Percentiles rank a stretch among this genome's conserved stretches.
phyloP scores from a whole-genome alignment of 31 red algal genomes.

The Odonthalia washingtoniensis region DNA sequence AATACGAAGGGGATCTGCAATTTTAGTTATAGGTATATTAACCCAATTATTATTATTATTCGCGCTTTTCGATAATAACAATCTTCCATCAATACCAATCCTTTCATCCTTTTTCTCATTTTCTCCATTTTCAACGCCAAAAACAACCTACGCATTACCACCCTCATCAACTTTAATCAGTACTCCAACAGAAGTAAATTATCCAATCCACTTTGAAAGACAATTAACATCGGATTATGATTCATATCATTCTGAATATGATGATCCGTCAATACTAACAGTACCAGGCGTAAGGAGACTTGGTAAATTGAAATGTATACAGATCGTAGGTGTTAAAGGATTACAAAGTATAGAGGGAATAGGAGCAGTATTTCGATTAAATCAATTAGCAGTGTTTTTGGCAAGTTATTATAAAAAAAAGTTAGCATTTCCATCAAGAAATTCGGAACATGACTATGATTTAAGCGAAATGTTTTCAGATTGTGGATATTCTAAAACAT shows the following conservation, averaged over 20 bases:
- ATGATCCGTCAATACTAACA: too few species aligned
- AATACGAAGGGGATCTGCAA: not conserved
- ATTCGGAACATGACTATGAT: slow-evolving; percentile 11
- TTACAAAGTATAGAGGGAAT: slow-evolving; percentile 38
- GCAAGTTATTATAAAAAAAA: slow-evolving; percentile 12
- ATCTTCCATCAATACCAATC: not conserved
- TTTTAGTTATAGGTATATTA: not conserved
- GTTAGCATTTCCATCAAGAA: slow-evolving; percentile 15
- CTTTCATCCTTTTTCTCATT: too few species aligned
- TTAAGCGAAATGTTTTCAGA: slow-evolving; percentile 28
- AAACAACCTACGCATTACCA: too few species aligned
- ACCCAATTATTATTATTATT: not conserved
- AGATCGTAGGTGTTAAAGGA: not conserved
- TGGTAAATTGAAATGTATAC: too few species aligned
- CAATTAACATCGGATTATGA: too few species aligned
- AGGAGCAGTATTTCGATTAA: slow-evolving; percentile 19
- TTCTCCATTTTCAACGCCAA: too few species aligned
- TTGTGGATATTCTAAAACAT: not conserved
- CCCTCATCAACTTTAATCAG: too few species aligned
- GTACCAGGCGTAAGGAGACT: too few species aligned
- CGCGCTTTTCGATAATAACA: not conserved
- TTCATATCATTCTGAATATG: too few species aligned
- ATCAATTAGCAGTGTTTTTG: slow-evolving; percentile 42
- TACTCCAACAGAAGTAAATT: too few species aligned
- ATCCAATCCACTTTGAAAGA: too few species aligned